Evolutionary conservation across 2,329 filamentous ascomycete species (phyloP).

Genomic region (Hymenoscyphus scutula): DNA sequence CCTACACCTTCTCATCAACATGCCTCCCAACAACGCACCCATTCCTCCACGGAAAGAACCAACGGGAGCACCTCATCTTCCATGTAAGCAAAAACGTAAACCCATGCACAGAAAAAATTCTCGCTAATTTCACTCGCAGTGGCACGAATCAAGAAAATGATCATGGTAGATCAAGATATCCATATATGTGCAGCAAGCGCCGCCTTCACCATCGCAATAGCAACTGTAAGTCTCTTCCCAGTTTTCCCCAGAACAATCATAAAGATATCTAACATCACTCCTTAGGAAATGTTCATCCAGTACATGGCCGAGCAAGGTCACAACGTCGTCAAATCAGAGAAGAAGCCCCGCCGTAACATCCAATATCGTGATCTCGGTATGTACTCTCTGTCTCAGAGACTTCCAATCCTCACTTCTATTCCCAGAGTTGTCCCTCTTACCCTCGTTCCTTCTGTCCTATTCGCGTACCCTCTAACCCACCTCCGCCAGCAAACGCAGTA

Average conservation of each 20-base stretch:
- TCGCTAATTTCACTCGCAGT: slow-evolving; percentile 52
- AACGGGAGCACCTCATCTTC: slow-evolving; percentile 80
- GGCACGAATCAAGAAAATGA: slow-evolving; percentile 93
- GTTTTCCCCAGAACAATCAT: neutral
- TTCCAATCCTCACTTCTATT: neutral
- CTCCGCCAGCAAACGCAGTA: slow-evolving; percentile 69
- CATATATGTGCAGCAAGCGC: slow-evolving; percentile 87
- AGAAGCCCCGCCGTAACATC: slow-evolving; percentile 88
- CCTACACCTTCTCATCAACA: slow-evolving; percentile 38
- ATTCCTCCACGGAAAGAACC: slow-evolving; percentile 78
- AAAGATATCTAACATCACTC: slow-evolving; percentile 13
- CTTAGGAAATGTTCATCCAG: slow-evolving; percentile 90
- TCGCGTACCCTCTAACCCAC: slow-evolving; percentile 8
- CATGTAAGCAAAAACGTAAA: slow-evolving; percentile 67
- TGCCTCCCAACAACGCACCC: slow-evolving; percentile 88
- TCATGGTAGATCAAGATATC: slow-evolving; percentile 83
- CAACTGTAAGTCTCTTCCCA: slow-evolving; percentile 58
- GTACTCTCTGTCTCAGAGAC: slow-evolving; percentile 26
- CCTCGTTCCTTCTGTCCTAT: neutral
- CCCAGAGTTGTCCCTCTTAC: neutral
- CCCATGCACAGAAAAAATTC: too few relatives aligned
- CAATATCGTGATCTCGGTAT: slow-evolving; percentile 92
- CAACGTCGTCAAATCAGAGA: slow-evolving; percentile 84
- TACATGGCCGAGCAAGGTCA: slow-evolving; percentile 82
- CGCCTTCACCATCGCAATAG: slow-evolving; percentile 88